Conservation (phyloP, 805 yeast species). For the Ogataea paradorogensis region DNA sequence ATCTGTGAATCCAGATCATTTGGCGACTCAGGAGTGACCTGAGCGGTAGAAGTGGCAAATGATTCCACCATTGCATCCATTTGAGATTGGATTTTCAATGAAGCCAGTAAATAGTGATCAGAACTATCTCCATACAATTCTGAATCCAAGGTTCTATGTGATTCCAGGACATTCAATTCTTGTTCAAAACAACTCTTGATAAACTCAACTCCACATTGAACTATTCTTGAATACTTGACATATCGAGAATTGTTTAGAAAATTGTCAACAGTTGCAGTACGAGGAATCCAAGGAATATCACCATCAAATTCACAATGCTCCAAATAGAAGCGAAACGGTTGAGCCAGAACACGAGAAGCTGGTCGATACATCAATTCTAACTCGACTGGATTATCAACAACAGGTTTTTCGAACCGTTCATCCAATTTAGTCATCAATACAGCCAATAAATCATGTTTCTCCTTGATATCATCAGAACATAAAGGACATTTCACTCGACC, state of each 20-base stretch:
- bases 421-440: constrained; percentile 53
- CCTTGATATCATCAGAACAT: constrained; percentile 57
- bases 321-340: constrained; percentile 30
- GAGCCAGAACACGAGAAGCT: constrained; percentile 30
- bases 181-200: constrained; percentile 49
- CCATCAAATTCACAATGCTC: constrained; percentile 29
- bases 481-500: constrained; percentile 76
- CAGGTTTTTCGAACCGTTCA: constrained; percentile 57
- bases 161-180: constrained; percentile 55
- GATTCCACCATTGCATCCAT: constrained; percentile 39
- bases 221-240: constrained; percentile 59
- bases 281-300: constrained; percentile 55
- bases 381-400: constrained; percentile 49
- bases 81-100: constrained; percentile 48
- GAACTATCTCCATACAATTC: constrained; percentile 60
- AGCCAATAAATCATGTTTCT: constrained; percentile 59
- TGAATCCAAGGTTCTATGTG: constrained; percentile 55
- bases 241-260: constrained; percentile 28
- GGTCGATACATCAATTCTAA: constrained; percentile 63
- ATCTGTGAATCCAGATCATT: constrained; percentile 6
- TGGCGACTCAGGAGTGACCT: constrained; percentile 5
- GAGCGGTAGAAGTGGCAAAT: constrained; percentile 18
- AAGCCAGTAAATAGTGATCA: constrained; percentile 51
- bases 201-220: constrained; percentile 61
- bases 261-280: constrained; percentile 24